Evolutionary conservation across 352 stramenopile genomes (phyloP), one percentile per base, ranked within the genome.

Genomic region (Globisporangium middletonii): DNA sequence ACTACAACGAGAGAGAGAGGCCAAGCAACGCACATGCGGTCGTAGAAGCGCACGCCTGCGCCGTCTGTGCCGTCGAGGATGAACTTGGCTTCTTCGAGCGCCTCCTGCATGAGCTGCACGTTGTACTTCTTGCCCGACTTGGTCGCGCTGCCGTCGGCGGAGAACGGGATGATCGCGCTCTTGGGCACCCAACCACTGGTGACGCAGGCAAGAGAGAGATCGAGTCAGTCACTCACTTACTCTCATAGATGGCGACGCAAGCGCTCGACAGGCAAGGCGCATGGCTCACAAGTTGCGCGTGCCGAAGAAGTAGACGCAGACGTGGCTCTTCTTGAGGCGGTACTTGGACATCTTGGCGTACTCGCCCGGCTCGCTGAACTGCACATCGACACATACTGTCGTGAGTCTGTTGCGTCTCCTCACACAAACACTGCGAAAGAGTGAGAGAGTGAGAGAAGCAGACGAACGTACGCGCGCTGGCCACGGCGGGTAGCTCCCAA

Each of bases 281-380:
- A 45, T 0, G 3, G 86, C 82, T 66, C 79, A 94, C 84, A 92
- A 94, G 67, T 94, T 94, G 26, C 82, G 76, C 19, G 80, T 89
- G 41, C 84, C 84, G 46, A 92, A 94, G 62, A 94, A 94, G 51
- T 92, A 94, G 33, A 94, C 84, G 33, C 84, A 94, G 1, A 80
- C 67, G 60, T 89, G 79, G 9, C 77, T 79, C 51, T 88, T 88
- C 60, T 91, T 92, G 26, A 65, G 69, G 23, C 84, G 80, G 71
- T 92, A 76, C 26, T 76, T 70, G 30, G 74, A 72, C 80, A 92
- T 90, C 52, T 92, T 91, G 50, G 74, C 75, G 55, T 86, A 94
- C 56, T 94, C 84, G 3, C 83, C 84, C 7, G 81, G 79, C 38
- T 94, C 84, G 57, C 80, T 88, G 62, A 88, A 89, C 84, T 94